Percentiles rank a stretch among this genome's conserved stretches.
These are phyloP conservation scores for Coemansia guatemalensis DNA, from an alignment of 192 early-diverging fungal genomes.

Conservation along the genomic window DNA sequence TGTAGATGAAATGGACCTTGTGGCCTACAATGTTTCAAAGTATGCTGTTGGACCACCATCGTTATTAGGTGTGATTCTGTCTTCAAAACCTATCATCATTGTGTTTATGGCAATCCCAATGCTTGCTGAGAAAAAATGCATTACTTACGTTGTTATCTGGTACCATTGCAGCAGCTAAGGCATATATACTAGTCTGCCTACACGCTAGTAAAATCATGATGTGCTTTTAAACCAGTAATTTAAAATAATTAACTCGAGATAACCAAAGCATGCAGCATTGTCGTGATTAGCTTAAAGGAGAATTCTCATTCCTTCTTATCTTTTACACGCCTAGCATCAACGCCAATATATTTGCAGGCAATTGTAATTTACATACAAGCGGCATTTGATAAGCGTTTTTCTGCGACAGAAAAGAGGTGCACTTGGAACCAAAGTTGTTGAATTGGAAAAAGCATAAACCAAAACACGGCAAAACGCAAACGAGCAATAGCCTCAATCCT, in stretches of 20 bases:
- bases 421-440: not conserved
- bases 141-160: not conserved
- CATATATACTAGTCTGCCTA: not conserved
- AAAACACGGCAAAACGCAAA: not conserved
- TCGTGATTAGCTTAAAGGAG: too few relatives aligned
- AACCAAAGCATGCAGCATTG: not conserved
- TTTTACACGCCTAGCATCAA: not conserved
- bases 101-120: not conserved
- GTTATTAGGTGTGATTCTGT: not conserved
- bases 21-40: constrained; percentile 6
- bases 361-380: not conserved
- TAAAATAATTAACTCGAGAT: not conserved
- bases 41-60: not conserved
- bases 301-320: too few relatives aligned
- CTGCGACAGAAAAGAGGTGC: not conserved
- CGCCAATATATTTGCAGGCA: not conserved
- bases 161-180: not conserved
- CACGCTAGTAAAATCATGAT: not conserved
- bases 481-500: not conserved
- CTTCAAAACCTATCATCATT: not conserved
- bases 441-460: not conserved
- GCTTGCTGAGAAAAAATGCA: not conserved
- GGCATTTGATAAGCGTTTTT: not conserved
- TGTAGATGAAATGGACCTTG: constrained; percentile 1
- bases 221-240: not conserved